These are phyloP conservation scores for Penicillium verhagenii DNA, from an alignment of 495 filamentous ascomycete genomes.

Conservation along the genomic window DNA sequence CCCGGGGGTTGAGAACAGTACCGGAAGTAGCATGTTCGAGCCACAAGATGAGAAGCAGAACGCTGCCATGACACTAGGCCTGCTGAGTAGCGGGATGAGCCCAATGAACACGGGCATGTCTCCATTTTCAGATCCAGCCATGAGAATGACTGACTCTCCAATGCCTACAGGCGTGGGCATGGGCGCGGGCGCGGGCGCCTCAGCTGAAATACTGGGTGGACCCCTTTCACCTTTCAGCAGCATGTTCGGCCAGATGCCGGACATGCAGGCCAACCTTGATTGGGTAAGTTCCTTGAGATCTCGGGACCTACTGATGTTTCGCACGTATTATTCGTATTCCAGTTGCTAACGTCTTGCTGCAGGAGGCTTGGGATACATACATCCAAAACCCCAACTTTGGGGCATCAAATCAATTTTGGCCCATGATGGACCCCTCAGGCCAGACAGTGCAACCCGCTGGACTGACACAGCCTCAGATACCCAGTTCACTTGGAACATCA, in stretches of 20 bases:
- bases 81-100: slow-evolving; percentile 71
- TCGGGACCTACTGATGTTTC: too few relatives aligned
- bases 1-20: slow-evolving; percentile 24
- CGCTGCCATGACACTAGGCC: slow-evolving; percentile 78
- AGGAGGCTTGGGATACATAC: slow-evolving; percentile 60
- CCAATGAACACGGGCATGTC: slow-evolving; percentile 51
- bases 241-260: slow-evolving; percentile 59
- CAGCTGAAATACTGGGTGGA: slow-evolving; percentile 33
- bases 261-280: slow-evolving; percentile 67
- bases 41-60: slow-evolving; percentile 51
- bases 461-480: slow-evolving; percentile 14
- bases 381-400: slow-evolving; percentile 52
- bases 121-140: slow-evolving; percentile 29
- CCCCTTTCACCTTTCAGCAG: slow-evolving; percentile 52
- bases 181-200: slow-evolving; percentile 3
- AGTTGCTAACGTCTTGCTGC: slow-evolving; percentile 1
- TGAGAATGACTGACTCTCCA: slow-evolving; percentile 35
- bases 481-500: slow-evolving; percentile 13
- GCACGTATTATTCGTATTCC: neutral
- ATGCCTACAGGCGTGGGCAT: slow-evolving; percentile 35
- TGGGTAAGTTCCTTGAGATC: slow-evolving; percentile 77
- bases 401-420: slow-evolving; percentile 46
- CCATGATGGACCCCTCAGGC: slow-evolving; percentile 37
- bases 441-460: slow-evolving; percentile 21
- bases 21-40: slow-evolving; percentile 27